These are phyloP conservation scores for Fusarium citri DNA, from an alignment of 2,329 filamentous ascomycete genomes.

Conservation along the genomic window DNA sequence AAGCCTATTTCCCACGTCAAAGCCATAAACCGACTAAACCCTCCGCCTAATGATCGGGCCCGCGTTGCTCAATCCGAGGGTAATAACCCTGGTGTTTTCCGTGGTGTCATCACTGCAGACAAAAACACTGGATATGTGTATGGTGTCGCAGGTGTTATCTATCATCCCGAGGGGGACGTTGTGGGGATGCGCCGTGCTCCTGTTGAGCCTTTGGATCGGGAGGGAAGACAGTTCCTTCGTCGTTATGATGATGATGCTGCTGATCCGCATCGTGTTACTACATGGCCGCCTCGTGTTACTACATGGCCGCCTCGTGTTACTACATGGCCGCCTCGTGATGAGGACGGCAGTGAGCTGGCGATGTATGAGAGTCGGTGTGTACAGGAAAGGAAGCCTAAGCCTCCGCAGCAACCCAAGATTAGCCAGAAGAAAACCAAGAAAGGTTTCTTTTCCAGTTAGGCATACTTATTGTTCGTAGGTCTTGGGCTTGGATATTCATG, in stretches of 20 bases:
- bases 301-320: too few relatives aligned
- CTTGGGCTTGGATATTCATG: too few relatives aligned
- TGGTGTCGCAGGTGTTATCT: neutral
- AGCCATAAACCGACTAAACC: neutral
- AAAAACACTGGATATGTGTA: rapidly evolving
- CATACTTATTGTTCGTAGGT: too few relatives aligned
- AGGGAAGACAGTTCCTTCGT: conserved; percentile 9
- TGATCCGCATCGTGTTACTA: too few relatives aligned
- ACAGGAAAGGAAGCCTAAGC: too few relatives aligned
- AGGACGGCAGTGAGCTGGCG: conserved; percentile 2
- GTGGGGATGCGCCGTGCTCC: neutral
- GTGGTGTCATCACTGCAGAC: neutral
- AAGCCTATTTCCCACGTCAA: rapidly evolving
- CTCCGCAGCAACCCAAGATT: too few relatives aligned
- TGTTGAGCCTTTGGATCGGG: neutral
- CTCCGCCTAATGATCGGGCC: neutral
- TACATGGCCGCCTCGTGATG: conserved; percentile 21
- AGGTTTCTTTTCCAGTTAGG: neutral
- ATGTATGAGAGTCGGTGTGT: conserved; percentile 1
- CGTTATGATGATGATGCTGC: conserved; percentile 10
- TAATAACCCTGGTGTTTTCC: conserved; percentile 4
- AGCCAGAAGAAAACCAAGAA: neutral
- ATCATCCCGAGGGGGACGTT: neutral
- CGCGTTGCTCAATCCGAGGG: neutral
- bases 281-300: too few relatives aligned